These are phyloP conservation scores for Pseudozyma sp. DNA, from an alignment of 1,284 basidiomycete genomes.

Conservation along the genomic window DNA sequence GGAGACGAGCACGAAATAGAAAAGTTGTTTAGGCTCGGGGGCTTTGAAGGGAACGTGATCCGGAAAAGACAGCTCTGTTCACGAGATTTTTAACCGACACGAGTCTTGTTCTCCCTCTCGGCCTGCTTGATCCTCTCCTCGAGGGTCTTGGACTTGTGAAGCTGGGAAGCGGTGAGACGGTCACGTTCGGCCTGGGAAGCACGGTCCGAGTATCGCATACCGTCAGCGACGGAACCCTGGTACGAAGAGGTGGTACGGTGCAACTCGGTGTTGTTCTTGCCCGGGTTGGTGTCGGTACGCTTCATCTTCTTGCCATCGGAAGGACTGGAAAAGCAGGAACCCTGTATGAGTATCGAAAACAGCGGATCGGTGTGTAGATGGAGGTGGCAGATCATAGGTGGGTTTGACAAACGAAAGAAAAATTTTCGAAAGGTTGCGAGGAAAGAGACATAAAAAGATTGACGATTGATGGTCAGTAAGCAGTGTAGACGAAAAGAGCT, in stretches of 20 bases:
- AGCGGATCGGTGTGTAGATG: neutral
- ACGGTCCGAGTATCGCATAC: conserved; percentile 68
- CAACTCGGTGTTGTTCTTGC: conserved; percentile 63
- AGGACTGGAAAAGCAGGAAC: conserved; percentile 60
- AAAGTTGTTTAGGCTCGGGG: neutral
- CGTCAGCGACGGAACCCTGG: conserved; percentile 67
- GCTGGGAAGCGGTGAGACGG: conserved; percentile 65
- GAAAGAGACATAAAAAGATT: no score
- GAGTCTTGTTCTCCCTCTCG: conserved; percentile 59
- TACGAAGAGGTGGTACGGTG: conserved; percentile 68
- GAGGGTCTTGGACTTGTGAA: conserved; percentile 68
- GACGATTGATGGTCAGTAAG: no score
- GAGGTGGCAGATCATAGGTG: neutral
- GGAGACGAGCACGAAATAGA: neutral
- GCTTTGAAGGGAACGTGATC: no score
- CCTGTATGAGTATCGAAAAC: conserved; percentile 21
- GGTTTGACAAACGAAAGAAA: neutral
- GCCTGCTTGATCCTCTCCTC: conserved; percentile 67
- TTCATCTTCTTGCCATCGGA: conserved; percentile 66
- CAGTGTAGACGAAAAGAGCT: neutral
- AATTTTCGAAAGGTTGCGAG: no score
- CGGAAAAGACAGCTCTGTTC: no score
- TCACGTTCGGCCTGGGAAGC: conserved; percentile 45
- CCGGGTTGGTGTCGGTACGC: conserved; percentile 67
- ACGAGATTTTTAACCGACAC: conserved; percentile 8